Conservation (phyloP, 2,329 filamentous ascomycete species). For the Aureobasidium vineae region DNA sequence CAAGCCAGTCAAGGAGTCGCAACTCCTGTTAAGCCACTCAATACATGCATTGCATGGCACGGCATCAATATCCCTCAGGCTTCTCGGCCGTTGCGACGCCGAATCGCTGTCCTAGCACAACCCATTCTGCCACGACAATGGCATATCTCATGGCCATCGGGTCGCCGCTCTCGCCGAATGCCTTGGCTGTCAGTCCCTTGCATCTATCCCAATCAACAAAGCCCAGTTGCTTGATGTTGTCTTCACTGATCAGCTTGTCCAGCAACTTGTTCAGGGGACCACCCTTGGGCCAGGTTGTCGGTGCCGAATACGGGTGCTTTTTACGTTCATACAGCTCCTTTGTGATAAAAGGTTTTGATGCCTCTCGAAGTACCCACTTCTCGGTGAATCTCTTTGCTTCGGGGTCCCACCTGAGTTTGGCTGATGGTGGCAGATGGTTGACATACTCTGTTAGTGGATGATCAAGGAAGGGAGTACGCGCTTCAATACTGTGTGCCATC, state of each 20-base stretch:
- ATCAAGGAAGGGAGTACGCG: constrained; percentile 45
- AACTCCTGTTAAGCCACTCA: background rate
- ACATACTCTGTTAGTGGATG: constrained; percentile 43
- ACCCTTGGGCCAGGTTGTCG: constrained; percentile 42
- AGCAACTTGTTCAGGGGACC: constrained; percentile 47
- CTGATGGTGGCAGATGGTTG: constrained; percentile 40
- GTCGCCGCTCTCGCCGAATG: constrained; percentile 41
- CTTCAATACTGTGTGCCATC: constrained; percentile 47
- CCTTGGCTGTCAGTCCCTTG: constrained; percentile 40
- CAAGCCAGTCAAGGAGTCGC: background rate
- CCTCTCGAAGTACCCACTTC: constrained; percentile 54
- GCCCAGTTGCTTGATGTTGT: constrained; percentile 34
- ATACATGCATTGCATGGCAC: background rate
- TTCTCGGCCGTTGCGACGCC: constrained; percentile 41
- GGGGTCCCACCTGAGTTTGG: constrained; percentile 40
- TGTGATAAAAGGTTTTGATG: constrained; percentile 52
- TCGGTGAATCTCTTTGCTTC: constrained; percentile 40
- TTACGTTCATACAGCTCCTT: constrained; percentile 52
- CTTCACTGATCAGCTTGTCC: constrained; percentile 33
- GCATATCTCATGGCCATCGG: constrained; percentile 41
- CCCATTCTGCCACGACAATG: constrained; percentile 45
- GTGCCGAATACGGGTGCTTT: constrained; percentile 53
- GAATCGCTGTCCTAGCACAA: constrained; percentile 48
- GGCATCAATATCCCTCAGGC: constrained; percentile 22
- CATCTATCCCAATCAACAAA: constrained; percentile 34